Percentiles rank a stretch among this genome's conserved stretches.
phyloP scores from a whole-genome alignment of 257 asterid species.

The Phtheirospermum japonicum region DNA sequence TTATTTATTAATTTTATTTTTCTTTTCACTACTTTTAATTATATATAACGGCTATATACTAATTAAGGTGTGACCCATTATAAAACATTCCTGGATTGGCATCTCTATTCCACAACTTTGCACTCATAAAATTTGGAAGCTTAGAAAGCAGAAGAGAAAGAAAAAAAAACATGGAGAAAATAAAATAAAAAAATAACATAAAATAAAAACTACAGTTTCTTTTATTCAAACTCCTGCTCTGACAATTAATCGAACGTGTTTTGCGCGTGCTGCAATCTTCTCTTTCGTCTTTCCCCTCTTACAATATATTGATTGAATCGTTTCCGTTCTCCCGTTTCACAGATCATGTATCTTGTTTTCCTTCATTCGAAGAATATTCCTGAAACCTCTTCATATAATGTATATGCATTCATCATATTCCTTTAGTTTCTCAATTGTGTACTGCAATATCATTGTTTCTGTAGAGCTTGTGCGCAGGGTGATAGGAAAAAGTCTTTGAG shows the following conservation, averaged over 20 bases:
- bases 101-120: background rate
- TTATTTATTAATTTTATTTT: no score
- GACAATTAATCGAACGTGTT: background rate
- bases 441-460: slow-evolving; percentile 10
- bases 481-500: background rate
- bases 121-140: background rate
- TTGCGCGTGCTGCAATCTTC: slow-evolving; percentile 18
- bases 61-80: background rate
- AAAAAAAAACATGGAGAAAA: background rate
- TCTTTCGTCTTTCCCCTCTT: slow-evolving; percentile 13
- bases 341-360: slow-evolving; percentile 2
- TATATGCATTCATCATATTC: background rate
- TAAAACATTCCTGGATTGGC: no score
- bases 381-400: background rate
- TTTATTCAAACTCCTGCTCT: slow-evolving; percentile 15
- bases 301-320: slow-evolving; percentile 12
- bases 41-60: no score
- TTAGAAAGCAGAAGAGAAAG: background rate
- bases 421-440: background rate
- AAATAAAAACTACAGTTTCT: background rate
- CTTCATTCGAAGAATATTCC: background rate
- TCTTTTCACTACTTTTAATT: no score
- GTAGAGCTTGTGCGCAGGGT: slow-evolving; percentile 2
- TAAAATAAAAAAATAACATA: background rate
- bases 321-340: slow-evolving; percentile 1